Evolutionary conservation across 139 green algal species (phyloP), one percentile per base, ranked within the genome.

Genomic region (Chlorella sp.): DNA sequence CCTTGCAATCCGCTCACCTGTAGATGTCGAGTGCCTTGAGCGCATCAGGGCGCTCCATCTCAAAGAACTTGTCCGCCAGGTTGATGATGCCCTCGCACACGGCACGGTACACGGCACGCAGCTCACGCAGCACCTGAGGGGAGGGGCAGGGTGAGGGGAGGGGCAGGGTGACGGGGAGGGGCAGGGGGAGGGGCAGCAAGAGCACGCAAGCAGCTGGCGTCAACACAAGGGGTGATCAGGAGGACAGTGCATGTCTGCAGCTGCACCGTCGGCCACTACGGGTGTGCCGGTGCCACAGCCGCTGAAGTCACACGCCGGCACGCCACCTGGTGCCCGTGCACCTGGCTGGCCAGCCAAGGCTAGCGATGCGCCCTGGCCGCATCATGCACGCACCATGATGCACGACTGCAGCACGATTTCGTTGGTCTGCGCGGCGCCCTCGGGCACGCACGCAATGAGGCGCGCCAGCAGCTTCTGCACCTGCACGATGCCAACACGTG

Each of bases 11-110:
- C 17, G 42, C 42, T 10, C 42, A 55, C 42, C 17, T 50, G 67
- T 63, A 72, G 4, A 64, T 2, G 49, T 72, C 67, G 42, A 72
- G 36, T 2, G 31, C 89, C 29, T 36, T 61, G 31, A 75, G 20
- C 1, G 69, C 74, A 22, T 80, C 74, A n/a, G 61, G 23, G 31
- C 74, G 74, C 35, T 75, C 50, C 69, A 74, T 65, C 35, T 96
- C 90, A 79, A 98, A 98, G 71, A 94, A 98, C 63, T 89, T 83
- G 77, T 97, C 93, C 0, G 93, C 89, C 69, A 98, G 83, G 76
- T 98, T 98, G 75, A 98, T 95, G 26, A 98, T 74, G 17, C 93
- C 93, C 78, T 98, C 93, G 61, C 87, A 94, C 63, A 96, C 90
- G 3, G 89, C 83, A 49, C 89, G 87, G 83, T 98, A 98, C 60